These are phyloP conservation scores for Stramenopiles sp. DNA, from an alignment of 352 stramenopile genomes.

Conservation along the genomic window DNA sequence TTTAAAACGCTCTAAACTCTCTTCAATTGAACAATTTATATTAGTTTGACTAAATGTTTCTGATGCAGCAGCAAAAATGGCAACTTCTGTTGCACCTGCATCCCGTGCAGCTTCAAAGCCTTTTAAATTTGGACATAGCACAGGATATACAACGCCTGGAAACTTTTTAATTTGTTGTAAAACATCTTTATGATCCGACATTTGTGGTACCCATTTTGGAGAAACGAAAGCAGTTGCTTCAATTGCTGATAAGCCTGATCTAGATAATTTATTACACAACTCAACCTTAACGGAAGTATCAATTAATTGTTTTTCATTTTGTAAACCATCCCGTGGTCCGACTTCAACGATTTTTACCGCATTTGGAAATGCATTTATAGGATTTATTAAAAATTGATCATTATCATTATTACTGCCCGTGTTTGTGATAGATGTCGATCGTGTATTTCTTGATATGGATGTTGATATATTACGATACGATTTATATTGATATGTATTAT, in stretches of 20 bases:
- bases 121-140: conserved; percentile 78
- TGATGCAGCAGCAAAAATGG: conserved; percentile 81
- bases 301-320: conserved; percentile 70
- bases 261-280: conserved; percentile 64
- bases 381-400: too few species aligned
- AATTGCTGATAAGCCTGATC: conserved; percentile 61
- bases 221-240: conserved; percentile 86
- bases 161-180: conserved; percentile 51
- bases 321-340: conserved; percentile 78
- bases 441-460: too few species aligned
- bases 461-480: too few species aligned
- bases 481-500: too few species aligned
- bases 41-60: conserved; percentile 85
- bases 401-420: too few species aligned
- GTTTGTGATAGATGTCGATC: too few species aligned
- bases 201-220: conserved; percentile 88
- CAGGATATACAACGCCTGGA: conserved; percentile 52
- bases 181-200: conserved; percentile 72
- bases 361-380: too few species aligned
- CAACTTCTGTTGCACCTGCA: conserved; percentile 65
- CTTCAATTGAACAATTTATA: conserved; percentile 86
- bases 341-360: conserved; percentile 84
- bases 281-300: conserved; percentile 65
- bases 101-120: conserved; percentile 60
- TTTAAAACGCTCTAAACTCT: conserved; percentile 74